These are phyloP conservation scores for Tetracladium setigerum DNA, from an alignment of 495 filamentous ascomycete genomes.

Conservation along the genomic window DNA sequence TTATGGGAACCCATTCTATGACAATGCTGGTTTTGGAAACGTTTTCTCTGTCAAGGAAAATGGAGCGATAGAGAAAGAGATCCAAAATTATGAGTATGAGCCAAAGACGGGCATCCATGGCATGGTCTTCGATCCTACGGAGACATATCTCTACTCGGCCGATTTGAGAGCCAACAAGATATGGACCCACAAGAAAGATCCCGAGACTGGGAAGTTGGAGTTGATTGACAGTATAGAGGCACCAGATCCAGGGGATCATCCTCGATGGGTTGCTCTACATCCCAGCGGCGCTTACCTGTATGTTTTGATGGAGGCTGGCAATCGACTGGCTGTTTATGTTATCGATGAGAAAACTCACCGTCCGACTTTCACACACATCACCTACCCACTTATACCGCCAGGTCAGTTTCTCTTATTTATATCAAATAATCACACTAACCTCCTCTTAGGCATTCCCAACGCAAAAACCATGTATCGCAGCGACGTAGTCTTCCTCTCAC, in stretches of 20 bases:
- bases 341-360: slow-evolving; percentile 66
- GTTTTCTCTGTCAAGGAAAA: slow-evolving; percentile 60
- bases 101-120: slow-evolving; percentile 73
- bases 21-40: slow-evolving; percentile 70
- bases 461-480: slow-evolving; percentile 55
- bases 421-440: slow-evolving; percentile 24
- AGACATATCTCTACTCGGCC: slow-evolving; percentile 80
- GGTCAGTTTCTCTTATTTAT: slow-evolving; percentile 34
- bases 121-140: slow-evolving; percentile 80
- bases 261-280: slow-evolving; percentile 79
- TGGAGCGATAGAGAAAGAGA: slow-evolving; percentile 56
- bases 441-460: slow-evolving; percentile 34
- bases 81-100: slow-evolving; percentile 74
- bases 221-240: slow-evolving; percentile 63
- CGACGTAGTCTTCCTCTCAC: slow-evolving; percentile 65
- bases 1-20: slow-evolving; percentile 84
- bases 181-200: slow-evolving; percentile 70
- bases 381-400: slow-evolving; percentile 68
- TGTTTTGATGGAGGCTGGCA: slow-evolving; percentile 79
- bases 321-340: slow-evolving; percentile 70
- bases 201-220: slow-evolving; percentile 50
- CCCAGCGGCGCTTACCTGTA: slow-evolving; percentile 70
- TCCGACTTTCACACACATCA: slow-evolving; percentile 75
- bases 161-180: slow-evolving; percentile 80
- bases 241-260: slow-evolving; percentile 64